phyloP scores from a whole-genome alignment of 805 yeast species.

The Candida vartiovaarae region DNA sequence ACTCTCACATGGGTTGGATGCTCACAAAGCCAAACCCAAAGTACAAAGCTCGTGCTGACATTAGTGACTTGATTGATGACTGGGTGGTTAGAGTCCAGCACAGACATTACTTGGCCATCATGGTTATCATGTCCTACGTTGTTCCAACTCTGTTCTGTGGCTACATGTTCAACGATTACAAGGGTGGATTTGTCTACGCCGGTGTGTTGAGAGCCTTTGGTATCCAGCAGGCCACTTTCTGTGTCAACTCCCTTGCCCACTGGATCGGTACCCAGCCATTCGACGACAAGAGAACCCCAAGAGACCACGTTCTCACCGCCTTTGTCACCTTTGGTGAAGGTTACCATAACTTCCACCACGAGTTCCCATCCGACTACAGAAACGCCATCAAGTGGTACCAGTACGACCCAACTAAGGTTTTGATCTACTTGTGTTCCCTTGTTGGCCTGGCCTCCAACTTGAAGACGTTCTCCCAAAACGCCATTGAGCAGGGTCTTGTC shows the following conservation, averaged over 20 bases:
- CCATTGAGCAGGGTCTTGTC: conserved; percentile 73
- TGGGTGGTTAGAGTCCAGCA: conserved; percentile 79
- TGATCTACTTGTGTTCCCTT: conserved; percentile 52
- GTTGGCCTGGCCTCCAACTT: conserved; percentile 62
- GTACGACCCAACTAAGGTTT: conserved; percentile 73
- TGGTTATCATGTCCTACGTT: conserved; percentile 54
- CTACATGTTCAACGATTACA: conserved; percentile 48
- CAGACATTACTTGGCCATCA: conserved; percentile 60
- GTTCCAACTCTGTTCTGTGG: conserved; percentile 57
- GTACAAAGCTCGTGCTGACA: conserved; percentile 51
- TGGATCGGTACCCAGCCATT: conserved; percentile 84
- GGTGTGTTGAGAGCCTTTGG: conserved; percentile 63
- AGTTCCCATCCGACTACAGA: conserved; percentile 85
- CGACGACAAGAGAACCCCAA: conserved; percentile 81
- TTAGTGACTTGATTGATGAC: conserved; percentile 69
- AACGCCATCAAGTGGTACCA: conserved; percentile 84
- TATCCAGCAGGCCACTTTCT: conserved; percentile 82
- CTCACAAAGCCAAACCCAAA: conserved; percentile 72
- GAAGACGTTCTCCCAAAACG: conserved; percentile 71
- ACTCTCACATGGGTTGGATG: conserved; percentile 85
- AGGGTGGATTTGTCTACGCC: conserved; percentile 72
- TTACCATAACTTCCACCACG: conserved; percentile 86
- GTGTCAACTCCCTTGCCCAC: conserved; percentile 81
- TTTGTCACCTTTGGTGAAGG: conserved; percentile 86
- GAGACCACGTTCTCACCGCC: conserved; percentile 77